Evolutionary conservation across 345 rosid species (phyloP).

Genomic region (Linum tenue): DNA sequence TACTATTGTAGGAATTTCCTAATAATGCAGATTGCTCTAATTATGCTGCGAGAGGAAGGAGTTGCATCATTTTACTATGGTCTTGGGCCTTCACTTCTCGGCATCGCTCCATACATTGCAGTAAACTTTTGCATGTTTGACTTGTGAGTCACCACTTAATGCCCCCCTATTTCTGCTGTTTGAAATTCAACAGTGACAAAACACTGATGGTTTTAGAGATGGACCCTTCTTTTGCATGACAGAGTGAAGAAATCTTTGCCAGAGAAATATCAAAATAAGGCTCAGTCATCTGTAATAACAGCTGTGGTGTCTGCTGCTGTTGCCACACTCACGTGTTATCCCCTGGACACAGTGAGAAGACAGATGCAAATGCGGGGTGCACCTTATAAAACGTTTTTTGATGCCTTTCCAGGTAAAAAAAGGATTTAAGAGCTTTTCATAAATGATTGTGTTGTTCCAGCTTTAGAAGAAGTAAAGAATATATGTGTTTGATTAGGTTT

Average conservation of each 20-base stretch:
- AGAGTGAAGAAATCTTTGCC: constrained; percentile 93
- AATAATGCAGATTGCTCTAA: constrained; percentile 61
- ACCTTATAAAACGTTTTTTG: constrained; percentile 77
- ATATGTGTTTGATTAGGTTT: too few species aligned
- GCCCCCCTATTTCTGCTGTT: not conserved
- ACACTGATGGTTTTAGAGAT: not conserved
- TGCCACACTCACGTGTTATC: constrained; percentile 92
- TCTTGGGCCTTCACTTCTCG: constrained; percentile 86
- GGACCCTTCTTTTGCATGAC: constrained; percentile 16
- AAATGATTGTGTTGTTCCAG: too few species aligned
- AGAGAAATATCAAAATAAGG: constrained; percentile 59
- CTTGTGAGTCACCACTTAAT: constrained; percentile 45
- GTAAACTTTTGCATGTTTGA: constrained; percentile 90
- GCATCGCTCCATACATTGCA: constrained; percentile 98
- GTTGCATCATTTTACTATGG: constrained; percentile 76
- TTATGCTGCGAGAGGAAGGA: constrained; percentile 94
- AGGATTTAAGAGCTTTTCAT: too few species aligned
- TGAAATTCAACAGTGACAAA: not conserved
- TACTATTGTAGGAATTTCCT: constrained; percentile 8
- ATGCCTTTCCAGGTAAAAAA: constrained; percentile 62
- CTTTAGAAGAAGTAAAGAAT: too few species aligned
- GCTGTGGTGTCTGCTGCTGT: constrained; percentile 75
- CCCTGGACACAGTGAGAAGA: constrained; percentile 88
- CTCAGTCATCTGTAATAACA: constrained; percentile 70
- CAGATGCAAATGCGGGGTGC: constrained; percentile 96